These are phyloP conservation scores for Boletales sp. DNA, from an alignment of 768 basidiomycete genomes.

Conservation along the genomic window DNA sequence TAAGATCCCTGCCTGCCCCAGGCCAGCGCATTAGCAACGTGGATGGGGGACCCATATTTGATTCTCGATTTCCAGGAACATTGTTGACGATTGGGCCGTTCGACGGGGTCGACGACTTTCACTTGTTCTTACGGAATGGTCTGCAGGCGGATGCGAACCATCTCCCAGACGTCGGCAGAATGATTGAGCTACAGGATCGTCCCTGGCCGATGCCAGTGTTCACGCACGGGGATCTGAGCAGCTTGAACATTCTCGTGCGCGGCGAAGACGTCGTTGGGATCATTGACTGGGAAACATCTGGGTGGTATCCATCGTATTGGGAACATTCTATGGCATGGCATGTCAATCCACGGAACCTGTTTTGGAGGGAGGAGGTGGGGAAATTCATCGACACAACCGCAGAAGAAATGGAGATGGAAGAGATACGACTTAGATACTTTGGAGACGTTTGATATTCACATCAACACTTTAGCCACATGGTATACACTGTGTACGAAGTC, in stretches of 20 bases:
- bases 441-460: not conserved
- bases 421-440: not conserved
- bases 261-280: not conserved
- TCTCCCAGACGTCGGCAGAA: not conserved
- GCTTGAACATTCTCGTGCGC: not conserved
- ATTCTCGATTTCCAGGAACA: not conserved
- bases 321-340: conserved; percentile 1
- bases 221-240: not conserved
- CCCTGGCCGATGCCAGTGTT: not conserved
- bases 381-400: not conserved
- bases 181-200: not conserved
- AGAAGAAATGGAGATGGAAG: not conserved
- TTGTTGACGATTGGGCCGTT: not conserved
- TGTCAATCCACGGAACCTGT: not conserved
- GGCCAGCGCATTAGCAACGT: not conserved
- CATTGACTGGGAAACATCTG: not conserved
- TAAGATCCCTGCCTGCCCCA: not conserved
- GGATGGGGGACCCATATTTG: not conserved
- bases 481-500: no score
- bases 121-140: not conserved
- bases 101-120: not conserved
- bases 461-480: no score
- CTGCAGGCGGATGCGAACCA: not conserved
- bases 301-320: conserved; percentile 4
- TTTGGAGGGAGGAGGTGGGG: not conserved